Evolutionary conservation across 2,329 filamentous ascomycete species (phyloP).

Genomic region (Diaporthe capsici): DNA sequence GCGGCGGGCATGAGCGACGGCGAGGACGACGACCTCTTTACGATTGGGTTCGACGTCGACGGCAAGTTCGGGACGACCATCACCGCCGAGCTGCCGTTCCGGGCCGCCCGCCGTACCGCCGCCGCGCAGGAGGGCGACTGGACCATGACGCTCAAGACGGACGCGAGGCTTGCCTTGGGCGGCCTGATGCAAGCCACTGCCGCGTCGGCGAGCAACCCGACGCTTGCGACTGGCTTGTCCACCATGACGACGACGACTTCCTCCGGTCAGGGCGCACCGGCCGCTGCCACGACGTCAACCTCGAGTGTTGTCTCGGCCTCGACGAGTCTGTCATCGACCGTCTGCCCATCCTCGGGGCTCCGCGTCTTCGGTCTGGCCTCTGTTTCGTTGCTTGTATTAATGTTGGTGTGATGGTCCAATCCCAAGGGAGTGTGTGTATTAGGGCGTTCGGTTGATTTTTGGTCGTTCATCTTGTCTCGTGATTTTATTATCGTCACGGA

Average conservation of each 20-base stretch:
- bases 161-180: constrained; percentile 8
- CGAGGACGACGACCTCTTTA: constrained; percentile 2
- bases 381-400: constrained; percentile 27
- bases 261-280: neutral
- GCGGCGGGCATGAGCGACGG: neutral
- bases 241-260: neutral
- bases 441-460: neutral
- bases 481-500: neutral
- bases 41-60: constrained; percentile 35
- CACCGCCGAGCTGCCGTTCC: constrained; percentile 36
- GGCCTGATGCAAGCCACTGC: constrained; percentile 25
- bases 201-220: neutral
- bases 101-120: constrained; percentile 28
- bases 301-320: constrained; percentile 2
- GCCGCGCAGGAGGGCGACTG: constrained; percentile 6
- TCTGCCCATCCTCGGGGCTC: neutral
- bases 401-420: neutral
- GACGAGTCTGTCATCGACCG: constrained; percentile 14
- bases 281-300: constrained; percentile 7
- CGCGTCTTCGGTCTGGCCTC: constrained; percentile 15
- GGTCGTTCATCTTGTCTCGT: neutral
- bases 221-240: neutral
- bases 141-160: constrained; percentile 33
- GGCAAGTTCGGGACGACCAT: constrained; percentile 38
- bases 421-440: neutral